phyloP scores from a whole-genome alignment of 2,329 filamentous ascomycete species.

The Talaromyces sp. region DNA sequence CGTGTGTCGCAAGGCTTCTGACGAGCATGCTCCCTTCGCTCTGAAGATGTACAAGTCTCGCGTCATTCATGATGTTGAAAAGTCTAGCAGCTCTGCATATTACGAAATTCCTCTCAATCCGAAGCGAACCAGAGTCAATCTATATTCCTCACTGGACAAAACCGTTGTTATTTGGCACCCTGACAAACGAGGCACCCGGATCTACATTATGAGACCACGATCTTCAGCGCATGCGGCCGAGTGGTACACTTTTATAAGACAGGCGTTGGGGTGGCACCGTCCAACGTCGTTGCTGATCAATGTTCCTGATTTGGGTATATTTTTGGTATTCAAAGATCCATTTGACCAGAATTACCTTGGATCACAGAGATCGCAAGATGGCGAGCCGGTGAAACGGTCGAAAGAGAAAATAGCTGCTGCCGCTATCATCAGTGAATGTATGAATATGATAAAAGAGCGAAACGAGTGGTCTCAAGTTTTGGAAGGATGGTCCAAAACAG shows the following conservation, averaged over 20 bases:
- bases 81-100: slow-evolving; percentile 48
- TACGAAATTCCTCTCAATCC: slow-evolving; percentile 54
- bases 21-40: slow-evolving; percentile 51
- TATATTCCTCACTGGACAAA: slow-evolving; percentile 64
- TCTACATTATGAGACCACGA: slow-evolving; percentile 58
- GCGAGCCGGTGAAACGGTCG: slow-evolving; percentile 17
- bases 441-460: slow-evolving; percentile 53
- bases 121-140: slow-evolving; percentile 52
- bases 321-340: slow-evolving; percentile 54
- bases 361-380: slow-evolving; percentile 41
- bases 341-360: slow-evolving; percentile 48
- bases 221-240: slow-evolving; percentile 59
- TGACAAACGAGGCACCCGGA: slow-evolving; percentile 49
- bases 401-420: slow-evolving; percentile 53
- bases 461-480: slow-evolving; percentile 58
- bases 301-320: slow-evolving; percentile 59
- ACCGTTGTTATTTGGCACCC: slow-evolving; percentile 60
- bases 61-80: slow-evolving; percentile 58
- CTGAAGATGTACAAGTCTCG: slow-evolving; percentile 59
- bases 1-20: slow-evolving; percentile 55
- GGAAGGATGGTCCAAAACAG: slow-evolving; percentile 52
- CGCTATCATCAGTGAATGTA: slow-evolving; percentile 52
- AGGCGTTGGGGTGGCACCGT: slow-evolving; percentile 55
- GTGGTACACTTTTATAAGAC: slow-evolving; percentile 63
- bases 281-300: slow-evolving; percentile 54